A percentile compares a stretch with the other conserved stretches of the same genome.
Evolutionary conservation across 148 eudicot genomes (phyloP).

Genomic region (Silene conica): DNA sequence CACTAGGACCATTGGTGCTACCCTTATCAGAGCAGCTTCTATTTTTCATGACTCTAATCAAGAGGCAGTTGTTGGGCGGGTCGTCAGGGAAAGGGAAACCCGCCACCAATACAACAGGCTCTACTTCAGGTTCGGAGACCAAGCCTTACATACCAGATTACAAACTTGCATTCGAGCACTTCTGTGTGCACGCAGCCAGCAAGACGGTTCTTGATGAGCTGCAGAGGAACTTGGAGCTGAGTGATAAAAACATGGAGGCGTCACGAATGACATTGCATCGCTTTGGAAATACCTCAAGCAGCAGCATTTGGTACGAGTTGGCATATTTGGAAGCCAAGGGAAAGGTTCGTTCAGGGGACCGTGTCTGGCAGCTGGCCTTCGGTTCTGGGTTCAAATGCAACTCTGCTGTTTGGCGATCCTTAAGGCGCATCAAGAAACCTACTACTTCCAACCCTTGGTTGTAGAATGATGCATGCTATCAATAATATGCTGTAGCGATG

Average conservation of each 20-base stretch:
- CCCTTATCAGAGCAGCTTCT: slow-evolving; percentile 89
- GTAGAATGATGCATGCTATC: no score
- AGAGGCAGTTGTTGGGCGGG: slow-evolving; percentile 45
- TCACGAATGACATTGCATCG: slow-evolving; percentile 69
- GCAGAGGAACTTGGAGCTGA: slow-evolving; percentile 71
- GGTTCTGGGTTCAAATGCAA: slow-evolving; percentile 93
- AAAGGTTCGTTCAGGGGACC: slow-evolving; percentile 56
- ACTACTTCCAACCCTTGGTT: slow-evolving; percentile 56
- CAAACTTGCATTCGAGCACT: slow-evolving; percentile 95
- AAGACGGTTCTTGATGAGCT: slow-evolving; percentile 73
- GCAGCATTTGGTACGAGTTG: slow-evolving; percentile 92
- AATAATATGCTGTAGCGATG: neutral
- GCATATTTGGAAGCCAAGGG: slow-evolving; percentile 85
- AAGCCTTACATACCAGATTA: slow-evolving; percentile 88
- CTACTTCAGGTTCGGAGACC: slow-evolving; percentile 1
- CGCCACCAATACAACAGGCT: neutral
- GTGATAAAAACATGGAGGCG: slow-evolving; percentile 74
- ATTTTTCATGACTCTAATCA: slow-evolving; percentile 65
- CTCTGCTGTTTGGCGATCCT: slow-evolving; percentile 72
- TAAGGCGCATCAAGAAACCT: slow-evolving; percentile 52
- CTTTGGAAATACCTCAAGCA: slow-evolving; percentile 88
- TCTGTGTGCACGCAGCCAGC: slow-evolving; percentile 86
- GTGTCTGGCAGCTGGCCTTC: slow-evolving; percentile 84
- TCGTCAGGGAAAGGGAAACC: neutral
- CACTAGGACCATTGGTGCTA: slow-evolving; percentile 85